A percentile compares a stretch with the other conserved stretches of the same genome.
Evolutionary conservation across 2,329 filamentous ascomycete genomes (phyloP).

Genomic region (Madurella fahalii): DNA sequence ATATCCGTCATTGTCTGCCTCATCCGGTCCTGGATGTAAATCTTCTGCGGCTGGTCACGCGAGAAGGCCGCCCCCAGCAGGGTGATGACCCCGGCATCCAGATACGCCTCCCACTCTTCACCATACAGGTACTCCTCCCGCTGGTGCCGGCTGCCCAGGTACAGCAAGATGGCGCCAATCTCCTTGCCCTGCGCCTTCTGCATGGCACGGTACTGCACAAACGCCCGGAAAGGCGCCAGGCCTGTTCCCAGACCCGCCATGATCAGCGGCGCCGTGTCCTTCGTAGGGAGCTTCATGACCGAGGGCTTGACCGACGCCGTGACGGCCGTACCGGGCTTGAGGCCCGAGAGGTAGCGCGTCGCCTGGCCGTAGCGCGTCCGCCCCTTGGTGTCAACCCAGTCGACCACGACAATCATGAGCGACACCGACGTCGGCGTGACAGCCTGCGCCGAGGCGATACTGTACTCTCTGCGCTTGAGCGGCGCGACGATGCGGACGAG

Average conservation of each 20-base stretch:
- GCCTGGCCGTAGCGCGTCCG: conserved; percentile 90
- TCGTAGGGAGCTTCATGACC: conserved; percentile 94
- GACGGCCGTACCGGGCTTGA: conserved; percentile 71
- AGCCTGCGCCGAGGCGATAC: conserved; percentile 95
- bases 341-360: conserved; percentile 77
- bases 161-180: conserved; percentile 87
- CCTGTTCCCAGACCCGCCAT: conserved; percentile 99
- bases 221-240: conserved; percentile 97
- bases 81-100: conserved; percentile 92
- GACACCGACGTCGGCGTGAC: conserved; percentile 86
- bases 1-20: conserved; percentile 80
- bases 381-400: conserved; percentile 86
- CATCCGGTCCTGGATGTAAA: conserved; percentile 99
- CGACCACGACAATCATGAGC: conserved; percentile 94
- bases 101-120: conserved; percentile 98
- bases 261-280: conserved; percentile 87
- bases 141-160: conserved; percentile 95
- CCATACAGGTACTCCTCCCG: conserved; percentile 98
- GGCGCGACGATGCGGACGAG: conserved; percentile 82
- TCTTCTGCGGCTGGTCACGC: conserved; percentile 95
- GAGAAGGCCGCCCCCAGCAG: conserved; percentile 91
- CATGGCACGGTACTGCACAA: conserved; percentile 96
- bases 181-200: conserved; percentile 97
- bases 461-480: conserved; percentile 96
- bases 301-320: conserved; percentile 96